Conservation (phyloP, 2,329 filamentous ascomycete genomes). For the Diaporthe sp. region DNA sequence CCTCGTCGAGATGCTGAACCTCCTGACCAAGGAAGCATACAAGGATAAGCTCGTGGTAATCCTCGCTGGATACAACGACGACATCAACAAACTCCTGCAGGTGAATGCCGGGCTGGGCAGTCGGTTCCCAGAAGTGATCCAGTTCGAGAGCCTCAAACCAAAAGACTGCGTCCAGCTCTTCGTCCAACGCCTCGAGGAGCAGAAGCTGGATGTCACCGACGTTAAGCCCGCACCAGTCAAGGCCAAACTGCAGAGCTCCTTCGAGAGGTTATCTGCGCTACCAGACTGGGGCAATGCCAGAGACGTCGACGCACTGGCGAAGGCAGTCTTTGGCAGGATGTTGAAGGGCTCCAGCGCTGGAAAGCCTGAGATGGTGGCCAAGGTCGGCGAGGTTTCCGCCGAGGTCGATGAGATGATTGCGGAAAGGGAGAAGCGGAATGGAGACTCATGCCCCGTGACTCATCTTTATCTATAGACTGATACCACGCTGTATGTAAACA, state of each 20-base stretch:
- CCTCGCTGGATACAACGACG: slow-evolving; percentile 73
- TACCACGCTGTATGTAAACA: background rate
- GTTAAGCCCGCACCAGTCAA: slow-evolving; percentile 37
- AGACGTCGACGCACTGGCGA: slow-evolving; percentile 2
- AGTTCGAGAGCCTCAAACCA: slow-evolving; percentile 60
- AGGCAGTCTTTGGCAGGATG: slow-evolving; percentile 23
- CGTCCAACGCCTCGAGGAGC: slow-evolving; percentile 42
- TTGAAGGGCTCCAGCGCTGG: slow-evolving; percentile 17
- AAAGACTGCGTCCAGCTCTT: slow-evolving; percentile 58
- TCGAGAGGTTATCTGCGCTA: slow-evolving; percentile 15
- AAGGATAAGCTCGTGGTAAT: slow-evolving; percentile 71
- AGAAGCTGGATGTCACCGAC: slow-evolving; percentile 33
- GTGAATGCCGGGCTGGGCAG: slow-evolving; percentile 73
- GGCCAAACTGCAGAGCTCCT: slow-evolving; percentile 41
- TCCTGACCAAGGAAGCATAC: slow-evolving; percentile 65
- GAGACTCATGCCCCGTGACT: background rate
- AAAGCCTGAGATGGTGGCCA: slow-evolving; percentile 11
- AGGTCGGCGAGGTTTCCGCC: background rate
- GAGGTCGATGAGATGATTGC: slow-evolving; percentile 22
- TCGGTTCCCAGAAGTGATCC: slow-evolving; percentile 70
- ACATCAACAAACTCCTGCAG: slow-evolving; percentile 72
- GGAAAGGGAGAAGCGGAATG: slow-evolving; percentile 22
- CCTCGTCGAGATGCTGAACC: slow-evolving; percentile 63
- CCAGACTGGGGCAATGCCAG: slow-evolving; percentile 26
- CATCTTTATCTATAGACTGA: slow-evolving; percentile 19